phyloP scores from a whole-genome alignment of 2,329 filamentous ascomycete species.

The Coleophoma crateriformis region DNA sequence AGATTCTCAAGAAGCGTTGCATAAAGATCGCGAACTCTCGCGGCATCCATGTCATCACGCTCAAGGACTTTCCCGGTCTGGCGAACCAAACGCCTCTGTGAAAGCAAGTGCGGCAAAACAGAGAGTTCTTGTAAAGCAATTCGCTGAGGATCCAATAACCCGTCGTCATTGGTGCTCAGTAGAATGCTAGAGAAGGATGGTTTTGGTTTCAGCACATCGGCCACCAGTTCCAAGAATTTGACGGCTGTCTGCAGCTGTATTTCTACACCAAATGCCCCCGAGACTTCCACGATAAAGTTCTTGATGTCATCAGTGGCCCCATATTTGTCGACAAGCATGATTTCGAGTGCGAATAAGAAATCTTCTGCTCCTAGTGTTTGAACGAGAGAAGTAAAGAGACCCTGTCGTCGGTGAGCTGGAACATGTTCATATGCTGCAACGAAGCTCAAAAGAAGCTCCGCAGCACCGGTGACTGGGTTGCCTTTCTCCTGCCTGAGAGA shows the following conservation, averaged over 20 bases:
- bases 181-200: slow-evolving; percentile 68
- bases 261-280: slow-evolving; percentile 65
- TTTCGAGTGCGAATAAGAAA: slow-evolving; percentile 80
- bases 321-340: slow-evolving; percentile 88
- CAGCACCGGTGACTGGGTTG: slow-evolving; percentile 72
- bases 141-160: slow-evolving; percentile 38
- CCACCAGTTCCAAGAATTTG: slow-evolving; percentile 69
- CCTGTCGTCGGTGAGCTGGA: slow-evolving; percentile 75
- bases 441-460: slow-evolving; percentile 91
- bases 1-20: slow-evolving; percentile 62
- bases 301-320: slow-evolving; percentile 68
- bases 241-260: slow-evolving; percentile 74
- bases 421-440: slow-evolving; percentile 96
- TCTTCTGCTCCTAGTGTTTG: slow-evolving; percentile 81
- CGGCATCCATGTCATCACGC: slow-evolving; percentile 58
- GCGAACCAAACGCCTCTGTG: slow-evolving; percentile 48
- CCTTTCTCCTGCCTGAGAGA: slow-evolving; percentile 79
- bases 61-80: slow-evolving; percentile 53
- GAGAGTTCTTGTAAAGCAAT: slow-evolving; percentile 49
- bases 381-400: slow-evolving; percentile 78
- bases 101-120: slow-evolving; percentile 51
- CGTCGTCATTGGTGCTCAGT: slow-evolving; percentile 52
- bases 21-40: slow-evolving; percentile 64
- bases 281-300: slow-evolving; percentile 70
- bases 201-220: slow-evolving; percentile 71